Base-by-base conservation (phyloP, 129 eudicot species). In the Ambrosia artemisiifolia region DNA sequence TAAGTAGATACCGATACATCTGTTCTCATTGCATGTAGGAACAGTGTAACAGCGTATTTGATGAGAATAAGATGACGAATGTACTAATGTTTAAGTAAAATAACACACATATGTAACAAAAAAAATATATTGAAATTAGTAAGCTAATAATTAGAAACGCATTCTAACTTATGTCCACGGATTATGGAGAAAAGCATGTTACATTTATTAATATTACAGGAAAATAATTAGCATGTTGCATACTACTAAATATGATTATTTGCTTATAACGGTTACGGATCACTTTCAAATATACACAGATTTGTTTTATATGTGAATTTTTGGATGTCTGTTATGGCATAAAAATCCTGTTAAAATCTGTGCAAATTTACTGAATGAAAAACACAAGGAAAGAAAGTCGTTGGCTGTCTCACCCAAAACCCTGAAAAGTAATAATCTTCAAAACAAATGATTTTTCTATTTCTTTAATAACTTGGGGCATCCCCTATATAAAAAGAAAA, bases 41-140 rank as follows among this genome's bases (percentile, higher is more conserved):
- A 24, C 11, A 55, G 33, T 1, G 28, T 50, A 51, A 7, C 38
- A 7, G 20, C 28, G 13, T 43, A 32, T 28, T 71, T 71, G 51
- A 71, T 38, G 38, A 71, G 18, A 20, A 24, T 24, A 20, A 56
- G 14, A 71, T 19, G 38, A 36, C 42, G 5, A 32, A 70, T 36
- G 53, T 53, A 43, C 32, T 57, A n/a, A 57, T 57, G 32, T 72
- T 54, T 9, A 51, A 51, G 59, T 51, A 51, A 51, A 51, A 51
- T 16, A 51, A 51, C 30, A 19, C 7, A 18, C 59, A 51, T 18
- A 13, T 48, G 1, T 19, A 40, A 40, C 11, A 24, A 24, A 24
- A 24, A 24, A 24, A 24, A 24, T 24, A 0, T 24, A 0, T 24
- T 24, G 28, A 24, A 24, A 24, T 24, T 59, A 59, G 76, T 59